These are phyloP conservation scores for Salix brachista DNA, from an alignment of 345 rosid genomes.

Conservation along the genomic window DNA sequence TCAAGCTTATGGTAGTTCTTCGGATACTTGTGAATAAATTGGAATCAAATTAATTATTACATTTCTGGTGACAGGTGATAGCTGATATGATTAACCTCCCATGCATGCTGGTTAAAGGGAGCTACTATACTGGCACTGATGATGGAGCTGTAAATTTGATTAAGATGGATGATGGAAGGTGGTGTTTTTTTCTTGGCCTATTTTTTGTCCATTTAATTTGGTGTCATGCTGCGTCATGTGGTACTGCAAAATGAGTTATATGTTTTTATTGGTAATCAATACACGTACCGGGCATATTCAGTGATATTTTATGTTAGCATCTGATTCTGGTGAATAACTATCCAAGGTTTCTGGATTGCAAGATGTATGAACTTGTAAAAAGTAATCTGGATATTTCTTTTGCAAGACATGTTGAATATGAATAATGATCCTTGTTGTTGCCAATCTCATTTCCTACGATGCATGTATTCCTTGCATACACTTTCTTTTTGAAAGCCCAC, in stretches of 20 bases:
- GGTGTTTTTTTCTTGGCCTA: background rate
- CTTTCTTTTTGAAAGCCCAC: background rate
- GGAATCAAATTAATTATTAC: constrained; percentile 22
- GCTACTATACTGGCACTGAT: constrained; percentile 96
- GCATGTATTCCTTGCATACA: background rate
- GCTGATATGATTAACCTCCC: constrained; percentile 89
- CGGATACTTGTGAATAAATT: constrained; percentile 1
- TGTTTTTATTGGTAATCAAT: background rate
- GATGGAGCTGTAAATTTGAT: constrained; percentile 92
- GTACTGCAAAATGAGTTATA: background rate
- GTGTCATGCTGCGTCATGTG: background rate
- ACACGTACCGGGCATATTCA: background rate
- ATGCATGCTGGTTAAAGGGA: constrained; percentile 89
- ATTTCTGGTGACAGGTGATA: constrained; percentile 57
- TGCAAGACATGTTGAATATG: background rate
- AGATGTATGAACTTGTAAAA: background rate
- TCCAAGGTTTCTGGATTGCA: background rate
- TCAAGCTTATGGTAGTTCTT: background rate
- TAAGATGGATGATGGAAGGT: constrained; percentile 71
- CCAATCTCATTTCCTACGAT: background rate
- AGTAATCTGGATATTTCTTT: constrained; percentile 2
- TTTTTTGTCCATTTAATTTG: background rate
- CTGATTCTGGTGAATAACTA: background rate
- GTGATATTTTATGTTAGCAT: background rate
- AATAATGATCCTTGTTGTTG: background rate